These are phyloP conservation scores for Colletotrichum sp. DNA, from an alignment of 2,329 filamentous ascomycete genomes.

Conservation along the genomic window DNA sequence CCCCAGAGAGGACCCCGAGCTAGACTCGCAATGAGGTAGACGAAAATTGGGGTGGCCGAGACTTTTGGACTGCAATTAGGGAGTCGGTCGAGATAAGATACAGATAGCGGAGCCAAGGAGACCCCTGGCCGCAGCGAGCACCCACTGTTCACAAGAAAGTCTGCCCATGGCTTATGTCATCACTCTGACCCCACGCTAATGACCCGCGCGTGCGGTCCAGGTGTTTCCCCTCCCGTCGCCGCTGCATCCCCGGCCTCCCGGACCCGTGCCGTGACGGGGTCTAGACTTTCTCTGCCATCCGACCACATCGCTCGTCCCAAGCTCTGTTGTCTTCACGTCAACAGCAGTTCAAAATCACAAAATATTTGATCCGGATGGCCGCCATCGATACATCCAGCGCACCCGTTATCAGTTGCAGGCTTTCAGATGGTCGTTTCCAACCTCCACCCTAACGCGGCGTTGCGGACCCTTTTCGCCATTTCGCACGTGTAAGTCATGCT, in stretches of 20 bases:
- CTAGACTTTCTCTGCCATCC: neutral
- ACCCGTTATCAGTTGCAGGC: conserved; percentile 3
- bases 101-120: conserved; percentile 13
- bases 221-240: conserved; percentile 4
- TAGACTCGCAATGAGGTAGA: neutral
- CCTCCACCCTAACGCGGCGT: conserved; percentile 14
- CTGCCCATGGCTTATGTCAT: neutral
- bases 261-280: neutral
- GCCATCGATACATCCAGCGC: neutral
- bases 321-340: neutral
- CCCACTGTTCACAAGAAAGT: neutral
- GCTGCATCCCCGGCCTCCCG: conserved; percentile 8
- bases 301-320: neutral
- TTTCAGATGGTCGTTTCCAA: conserved; percentile 9
- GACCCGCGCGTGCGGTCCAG: conserved; percentile 11
- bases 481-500: conserved; percentile 8
- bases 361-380: neutral
- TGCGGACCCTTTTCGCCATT: conserved; percentile 10
- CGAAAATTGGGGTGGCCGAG: conserved; percentile 14
- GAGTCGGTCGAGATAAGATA: conserved; percentile 16
- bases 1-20: neutral
- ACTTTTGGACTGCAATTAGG: neutral
- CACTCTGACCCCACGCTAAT: neutral
- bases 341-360: neutral
- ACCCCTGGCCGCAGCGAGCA: neutral